Evolutionary conservation across 2,329 filamentous ascomycete genomes (phyloP), one percentile per base, ranked within the genome.

Genomic region (Fusarium pseudoanthophilum): DNA sequence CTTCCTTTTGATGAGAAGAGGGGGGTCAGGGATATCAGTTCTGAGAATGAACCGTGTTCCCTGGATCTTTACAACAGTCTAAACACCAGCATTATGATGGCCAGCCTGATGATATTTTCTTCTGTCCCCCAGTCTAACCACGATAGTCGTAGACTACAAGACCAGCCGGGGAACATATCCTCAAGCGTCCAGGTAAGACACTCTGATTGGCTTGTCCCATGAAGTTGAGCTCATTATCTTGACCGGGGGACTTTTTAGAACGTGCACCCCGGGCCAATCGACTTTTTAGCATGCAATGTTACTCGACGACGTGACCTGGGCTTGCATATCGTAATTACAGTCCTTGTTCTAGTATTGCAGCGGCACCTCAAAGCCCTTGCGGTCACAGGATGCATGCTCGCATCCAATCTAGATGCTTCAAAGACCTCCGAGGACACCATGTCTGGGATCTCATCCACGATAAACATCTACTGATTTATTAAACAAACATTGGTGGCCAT

Each of bases 321-420:
- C 74, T 56, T 78, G 76, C 76, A 76, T 76, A 78, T 78, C 76
- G 75, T 61, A 78, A 78, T 78, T 78, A 78, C 67, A 63, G 69
- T 57, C 71, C 53, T 66, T 28, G 42, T 58, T 58, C 36, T 60
- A 43, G 57, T 52, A 49, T 39, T 53, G 59, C 40, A 51, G 53
- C 48, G 53, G 32, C 55, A 56, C 59, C 37, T 64, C 30, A 24
- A 43, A 28, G 43, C 60, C 60, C 34, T 40, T 69, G 48, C 24
- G 39, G 20, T 36, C 26, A 21, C 64, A 40, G 46, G 46, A 58
- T 69, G 59, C 58, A 48, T 43, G n/a, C 43, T 58, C 51, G 21
- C 40, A 43, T 65, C 46, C 66, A 70, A 70, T 69, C 45, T 48
- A 53, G 59, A 59, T 69, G 49, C 49, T 46, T 52, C 45, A 69